Evolutionary conservation across 148 eudicot species (phyloP), one percentile per base, ranked within the genome.

Genomic region (Bassia scoparia): DNA sequence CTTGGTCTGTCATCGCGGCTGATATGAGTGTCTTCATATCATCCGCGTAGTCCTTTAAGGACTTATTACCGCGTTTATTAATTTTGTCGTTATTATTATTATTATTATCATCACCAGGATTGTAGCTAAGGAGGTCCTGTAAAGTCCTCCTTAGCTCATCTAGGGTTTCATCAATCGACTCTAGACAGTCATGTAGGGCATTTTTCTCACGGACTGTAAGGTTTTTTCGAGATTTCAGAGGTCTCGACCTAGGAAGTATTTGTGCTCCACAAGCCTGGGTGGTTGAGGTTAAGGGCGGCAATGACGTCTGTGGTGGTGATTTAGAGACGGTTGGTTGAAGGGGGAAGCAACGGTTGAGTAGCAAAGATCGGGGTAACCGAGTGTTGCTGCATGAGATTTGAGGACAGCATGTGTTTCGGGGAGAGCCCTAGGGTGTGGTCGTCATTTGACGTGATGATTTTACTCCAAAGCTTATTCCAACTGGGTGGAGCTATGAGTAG

Each of bases 1-100:
- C 92, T 73, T 87, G 97, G 77, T 89, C 88, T 27, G 97, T 91
- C 3, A 91, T 89, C n/a, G 97, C 92, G 7, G 97, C 49, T 17
- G 91, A 87, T 23, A 91, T 60, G 0, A 91, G 80, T 1, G 97
- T 91, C 63, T 82, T 87, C 33, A 91, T 86, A 37, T 91, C 92
- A 23, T 83, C 90, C 0, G 87, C 94, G 56, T 86, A 87, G 43
- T 34, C 68, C 21, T 68, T 38, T 2, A 91, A 54, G 0, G 86
- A 72, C 54, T 82, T 85, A 44, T 82, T 85, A 44, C 76, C 79
- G 14, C 30, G 56, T 6, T 29, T 66, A 35, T 65, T 54, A 3
- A 38, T 37, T 18, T 69, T 50, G 38, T 37, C 62, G 3, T 84
- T 74, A 12, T 35, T 62, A 30, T 61, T 52, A 52, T 69, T 64